Percentiles rank a stretch among this genome's conserved stretches.
Evolutionary conservation across 371 early-diverging fungal species (phyloP).

Genomic region (Mortierella sp.): DNA sequence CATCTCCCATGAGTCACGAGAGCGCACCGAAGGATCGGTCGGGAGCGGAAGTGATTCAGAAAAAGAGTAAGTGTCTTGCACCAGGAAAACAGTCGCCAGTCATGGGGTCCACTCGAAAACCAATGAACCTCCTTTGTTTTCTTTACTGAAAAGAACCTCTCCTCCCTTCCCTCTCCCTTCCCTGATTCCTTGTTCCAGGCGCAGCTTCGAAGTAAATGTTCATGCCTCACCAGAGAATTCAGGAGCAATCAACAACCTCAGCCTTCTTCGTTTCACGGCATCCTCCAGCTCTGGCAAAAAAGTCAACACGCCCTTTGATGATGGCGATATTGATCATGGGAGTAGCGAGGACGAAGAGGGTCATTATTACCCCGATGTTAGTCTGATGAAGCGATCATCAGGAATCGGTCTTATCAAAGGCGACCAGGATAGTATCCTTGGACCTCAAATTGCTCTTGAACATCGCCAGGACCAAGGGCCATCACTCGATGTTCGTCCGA

Average conservation of each 20-base stretch:
- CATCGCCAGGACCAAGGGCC: background rate
- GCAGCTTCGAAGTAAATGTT: slow-evolving; percentile 45
- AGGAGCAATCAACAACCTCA: slow-evolving; percentile 9
- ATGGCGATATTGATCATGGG: slow-evolving; percentile 15
- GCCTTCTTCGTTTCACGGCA: slow-evolving; percentile 7
- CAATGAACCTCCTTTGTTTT: background rate
- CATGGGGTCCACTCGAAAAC: no score
- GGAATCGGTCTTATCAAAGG: slow-evolving; percentile 18
- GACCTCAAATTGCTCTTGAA: slow-evolving; percentile 20
- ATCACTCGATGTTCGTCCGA: no score
- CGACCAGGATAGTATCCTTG: slow-evolving; percentile 18
- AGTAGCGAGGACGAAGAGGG: slow-evolving; percentile 37
- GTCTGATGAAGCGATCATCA: slow-evolving; percentile 28
- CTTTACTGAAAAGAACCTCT: no score
- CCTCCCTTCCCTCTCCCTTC: background rate
- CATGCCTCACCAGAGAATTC: slow-evolving; percentile 32
- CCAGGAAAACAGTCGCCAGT: no score
- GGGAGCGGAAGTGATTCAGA: slow-evolving; percentile 39
- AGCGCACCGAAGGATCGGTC: slow-evolving; percentile 14
- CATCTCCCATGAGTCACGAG: slow-evolving; percentile 4
- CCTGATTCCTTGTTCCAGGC: slow-evolving; percentile 13
- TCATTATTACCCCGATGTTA: slow-evolving; percentile 16
- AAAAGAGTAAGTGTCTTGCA: slow-evolving; percentile 25
- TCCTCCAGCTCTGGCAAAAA: background rate
- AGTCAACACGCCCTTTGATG: slow-evolving; percentile 23